Evolutionary conservation across 768 basidiomycete species (phyloP).

Genomic region (Flagelloscypha sp.): DNA sequence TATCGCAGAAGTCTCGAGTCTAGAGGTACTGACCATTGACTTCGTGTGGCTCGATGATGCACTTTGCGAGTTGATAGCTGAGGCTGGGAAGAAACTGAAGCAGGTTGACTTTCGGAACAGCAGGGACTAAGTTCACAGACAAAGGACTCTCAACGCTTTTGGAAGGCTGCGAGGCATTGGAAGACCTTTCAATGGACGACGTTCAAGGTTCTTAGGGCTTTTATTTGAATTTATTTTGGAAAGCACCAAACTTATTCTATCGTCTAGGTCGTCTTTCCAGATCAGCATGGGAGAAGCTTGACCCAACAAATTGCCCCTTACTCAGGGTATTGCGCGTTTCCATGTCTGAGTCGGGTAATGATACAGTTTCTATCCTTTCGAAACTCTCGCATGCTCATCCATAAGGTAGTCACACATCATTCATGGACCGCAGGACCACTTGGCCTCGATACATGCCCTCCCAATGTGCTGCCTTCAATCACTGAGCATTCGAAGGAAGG

Average conservation of each 20-base stretch:
- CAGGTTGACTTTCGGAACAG: slow-evolving; percentile 23
- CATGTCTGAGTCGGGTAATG: too few relatives aligned
- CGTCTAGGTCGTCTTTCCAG: too few relatives aligned
- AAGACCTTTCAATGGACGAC: slow-evolving; percentile 24
- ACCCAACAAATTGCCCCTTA: too few relatives aligned
- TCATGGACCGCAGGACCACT: slow-evolving; percentile 33
- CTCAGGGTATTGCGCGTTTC: too few relatives aligned
- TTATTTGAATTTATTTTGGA: too few relatives aligned
- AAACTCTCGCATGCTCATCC: slow-evolving; percentile 19
- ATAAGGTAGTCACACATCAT: slow-evolving; percentile 27
- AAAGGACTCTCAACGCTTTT: slow-evolving; percentile 23
- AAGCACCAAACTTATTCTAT: too few relatives aligned
- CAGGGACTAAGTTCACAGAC: slow-evolving; percentile 30
- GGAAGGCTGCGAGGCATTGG: slow-evolving; percentile 25
- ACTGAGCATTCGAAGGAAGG: slow-evolving; percentile 20
- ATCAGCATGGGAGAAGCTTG: too few relatives aligned
- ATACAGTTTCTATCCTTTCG: too few relatives aligned
- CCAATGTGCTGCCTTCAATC: slow-evolving; percentile 18
- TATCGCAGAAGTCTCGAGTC: slow-evolving; percentile 20
- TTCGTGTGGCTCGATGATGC: slow-evolving; percentile 32
- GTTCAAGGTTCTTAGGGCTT: slow-evolving; percentile 30
- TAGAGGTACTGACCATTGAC: slow-evolving; percentile 25
- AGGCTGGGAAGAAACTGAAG: slow-evolving; percentile 22
- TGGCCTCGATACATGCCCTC: slow-evolving; percentile 23
- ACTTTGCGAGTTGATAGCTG: slow-evolving; percentile 25